Base-by-base conservation (phyloP, 2,329 filamentous ascomycete species). In the Pseudogymnoascus sp. region DNA sequence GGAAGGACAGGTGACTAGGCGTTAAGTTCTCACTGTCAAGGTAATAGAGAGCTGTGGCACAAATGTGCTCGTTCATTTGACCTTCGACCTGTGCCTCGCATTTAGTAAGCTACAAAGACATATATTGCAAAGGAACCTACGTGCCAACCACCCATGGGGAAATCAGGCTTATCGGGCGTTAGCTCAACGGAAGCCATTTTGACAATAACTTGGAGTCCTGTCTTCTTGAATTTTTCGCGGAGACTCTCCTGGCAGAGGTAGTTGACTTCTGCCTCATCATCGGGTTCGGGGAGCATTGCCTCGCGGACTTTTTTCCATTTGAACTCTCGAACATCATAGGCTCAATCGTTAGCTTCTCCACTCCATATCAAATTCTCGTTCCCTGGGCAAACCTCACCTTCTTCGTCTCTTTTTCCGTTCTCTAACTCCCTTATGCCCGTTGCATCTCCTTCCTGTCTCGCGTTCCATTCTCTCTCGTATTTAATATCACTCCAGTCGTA, bases 171-270 rank as follows among this genome's bases (percentile, higher is more conserved):
- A n/a, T 80, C 78, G 0, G 82, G 82, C 0, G 76, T 82, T 2
- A 86, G 73, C 39, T 84, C 75, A 58, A 86, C 80, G 38, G 76
- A 78, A 1, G 80, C 77, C 63, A 88, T 74, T 67, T 86, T 86
- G 37, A 86, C 78, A 58, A 88, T 82, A 28, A 87, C 71, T 65
- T 87, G 84, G 5, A 86, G 66, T 2, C 80, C 78, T 1, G 7
- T 58, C 8, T 60, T 41, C 4, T 36, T 25, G 18, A 38, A 62
- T 36, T 30, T 58, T 30, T 25, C 59, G 60, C 18, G 47, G 8
- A 43, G 61, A 64, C 9, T 58, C 63, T 41, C 22, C 60, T 15
- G 65, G 62, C 15, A 66, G 62, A 14, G 65, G 61, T 58, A 58
- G 6, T 58, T 18, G 18, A 58, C 53, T 37, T 20, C 30, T 28